These are phyloP conservation scores for Ceratonia siliqua DNA, from an alignment of 306 rosid species.

Conservation along the genomic window DNA sequence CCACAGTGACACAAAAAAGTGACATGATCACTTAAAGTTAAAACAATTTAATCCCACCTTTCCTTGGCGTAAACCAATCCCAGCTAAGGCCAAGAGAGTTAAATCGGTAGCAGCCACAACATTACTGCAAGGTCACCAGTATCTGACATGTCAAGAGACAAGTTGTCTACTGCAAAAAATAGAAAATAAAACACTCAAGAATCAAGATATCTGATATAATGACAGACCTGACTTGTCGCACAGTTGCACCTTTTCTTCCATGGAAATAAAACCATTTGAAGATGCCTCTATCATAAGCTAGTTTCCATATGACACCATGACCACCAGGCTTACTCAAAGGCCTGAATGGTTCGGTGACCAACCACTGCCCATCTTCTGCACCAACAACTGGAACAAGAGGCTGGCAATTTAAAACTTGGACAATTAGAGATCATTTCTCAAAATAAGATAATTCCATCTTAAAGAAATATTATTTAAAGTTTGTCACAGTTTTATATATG, in stretches of 20 bases:
- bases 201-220: constrained; percentile 18
- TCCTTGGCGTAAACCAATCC: constrained; percentile 81
- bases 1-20: neutral
- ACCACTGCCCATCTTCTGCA: constrained; percentile 91
- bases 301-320: constrained; percentile 97
- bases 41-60: constrained; percentile 57
- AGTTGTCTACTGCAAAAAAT: constrained; percentile 23
- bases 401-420: constrained; percentile 60
- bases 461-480: constrained; percentile 20
- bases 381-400: constrained; percentile 94
- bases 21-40: constrained; percentile 27
- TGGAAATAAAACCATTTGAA: constrained; percentile 85
- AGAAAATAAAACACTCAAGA: constrained; percentile 19
- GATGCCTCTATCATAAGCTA: constrained; percentile 87
- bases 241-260: constrained; percentile 93
- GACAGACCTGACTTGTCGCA: constrained; percentile 92
- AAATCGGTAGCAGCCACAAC: constrained; percentile 95
- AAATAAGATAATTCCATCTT: constrained; percentile 26
- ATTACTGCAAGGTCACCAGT: constrained; percentile 68
- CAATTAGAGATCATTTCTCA: constrained; percentile 24
- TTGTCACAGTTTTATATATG: constrained; percentile 37
- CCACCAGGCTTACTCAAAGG: constrained; percentile 97
- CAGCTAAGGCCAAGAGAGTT: constrained; percentile 91
- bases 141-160: constrained; percentile 33
- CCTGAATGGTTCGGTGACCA: constrained; percentile 68